phyloP scores from a whole-genome alignment of 345 rosid genomes.

The Noccaea bulbosa region DNA sequence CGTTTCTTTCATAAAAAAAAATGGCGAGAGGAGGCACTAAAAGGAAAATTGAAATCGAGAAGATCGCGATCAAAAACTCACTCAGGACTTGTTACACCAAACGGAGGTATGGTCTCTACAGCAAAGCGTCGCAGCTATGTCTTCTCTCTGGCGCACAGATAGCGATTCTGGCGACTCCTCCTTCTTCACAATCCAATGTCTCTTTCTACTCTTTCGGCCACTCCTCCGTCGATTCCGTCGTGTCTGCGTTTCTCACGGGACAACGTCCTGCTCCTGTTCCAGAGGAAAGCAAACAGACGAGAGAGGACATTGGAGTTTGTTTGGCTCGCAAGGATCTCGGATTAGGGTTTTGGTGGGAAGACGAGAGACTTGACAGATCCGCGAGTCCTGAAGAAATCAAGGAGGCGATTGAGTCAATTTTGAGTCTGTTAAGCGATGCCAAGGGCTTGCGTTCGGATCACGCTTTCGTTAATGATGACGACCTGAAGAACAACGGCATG shows the following conservation, averaged over 20 bases:
- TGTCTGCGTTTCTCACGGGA: neutral
- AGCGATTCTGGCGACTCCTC: constrained; percentile 4
- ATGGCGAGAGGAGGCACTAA: constrained; percentile 23
- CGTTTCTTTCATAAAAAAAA: neutral
- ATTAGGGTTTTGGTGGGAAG: constrained; percentile 23
- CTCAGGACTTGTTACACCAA: neutral
- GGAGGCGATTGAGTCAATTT: neutral
- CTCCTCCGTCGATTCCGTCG: constrained; percentile 11
- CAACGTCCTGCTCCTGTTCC: neutral
- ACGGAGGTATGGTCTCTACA: constrained; percentile 16
- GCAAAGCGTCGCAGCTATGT: constrained; percentile 20
- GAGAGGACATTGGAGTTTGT: constrained; percentile 2
- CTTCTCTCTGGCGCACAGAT: constrained; percentile 13
- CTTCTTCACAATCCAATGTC: neutral
- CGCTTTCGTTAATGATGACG: neutral
- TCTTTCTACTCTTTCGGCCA: constrained; percentile 26
- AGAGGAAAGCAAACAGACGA: neutral
- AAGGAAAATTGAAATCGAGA: constrained; percentile 1
- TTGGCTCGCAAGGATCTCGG: constrained; percentile 12
- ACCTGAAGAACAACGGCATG: neutral
- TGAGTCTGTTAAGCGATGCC: neutral
- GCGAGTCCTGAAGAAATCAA: neutral
- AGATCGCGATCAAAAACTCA: neutral
- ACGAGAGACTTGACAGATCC: neutral
- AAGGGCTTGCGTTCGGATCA: neutral